These are phyloP conservation scores for Pontederia paniculata DNA, from an alignment of 176 grass and related monocot species.

Conservation along the genomic window DNA sequence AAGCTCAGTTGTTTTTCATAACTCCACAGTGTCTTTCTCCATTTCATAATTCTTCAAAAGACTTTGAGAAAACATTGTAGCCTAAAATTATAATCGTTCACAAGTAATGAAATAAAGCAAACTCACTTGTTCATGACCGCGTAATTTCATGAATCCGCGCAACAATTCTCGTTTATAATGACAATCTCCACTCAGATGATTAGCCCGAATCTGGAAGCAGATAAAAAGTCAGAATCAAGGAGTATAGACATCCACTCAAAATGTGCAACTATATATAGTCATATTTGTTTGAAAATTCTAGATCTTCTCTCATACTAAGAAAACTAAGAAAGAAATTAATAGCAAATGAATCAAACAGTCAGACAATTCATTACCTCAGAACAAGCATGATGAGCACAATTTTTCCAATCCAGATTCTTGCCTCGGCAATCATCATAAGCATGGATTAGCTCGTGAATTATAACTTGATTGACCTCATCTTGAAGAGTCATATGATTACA, in stretches of 20 bases:
- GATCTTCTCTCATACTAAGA: neutral
- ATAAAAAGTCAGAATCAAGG: conserved; percentile 9
- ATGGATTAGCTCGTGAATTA: conserved; percentile 88
- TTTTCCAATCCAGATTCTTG: conserved; percentile 75
- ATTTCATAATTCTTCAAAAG: neutral
- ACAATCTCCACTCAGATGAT: conserved; percentile 87
- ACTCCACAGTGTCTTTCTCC: neutral
- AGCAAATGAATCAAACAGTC: neutral
- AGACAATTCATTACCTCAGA: conserved; percentile 54
- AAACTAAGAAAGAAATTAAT: neutral
- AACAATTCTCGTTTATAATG: conserved; percentile 85
- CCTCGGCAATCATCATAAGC: conserved; percentile 81
- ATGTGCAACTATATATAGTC: neutral
- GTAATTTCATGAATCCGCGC: conserved; percentile 80
- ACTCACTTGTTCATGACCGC: conserved; percentile 81
- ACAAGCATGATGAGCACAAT: conserved; percentile 96
- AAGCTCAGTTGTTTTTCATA: no score
- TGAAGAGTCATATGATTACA: conserved; percentile 49
- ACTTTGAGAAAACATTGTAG: neutral
- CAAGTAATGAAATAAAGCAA: neutral
- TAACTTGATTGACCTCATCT: conserved; percentile 62
- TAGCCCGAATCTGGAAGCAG: conserved; percentile 65
- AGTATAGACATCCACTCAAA: neutral
- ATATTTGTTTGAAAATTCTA: neutral
- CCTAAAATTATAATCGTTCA: neutral